Conservation (phyloP, 441 rosid species). For the Gossypium davidsonii region DNA sequence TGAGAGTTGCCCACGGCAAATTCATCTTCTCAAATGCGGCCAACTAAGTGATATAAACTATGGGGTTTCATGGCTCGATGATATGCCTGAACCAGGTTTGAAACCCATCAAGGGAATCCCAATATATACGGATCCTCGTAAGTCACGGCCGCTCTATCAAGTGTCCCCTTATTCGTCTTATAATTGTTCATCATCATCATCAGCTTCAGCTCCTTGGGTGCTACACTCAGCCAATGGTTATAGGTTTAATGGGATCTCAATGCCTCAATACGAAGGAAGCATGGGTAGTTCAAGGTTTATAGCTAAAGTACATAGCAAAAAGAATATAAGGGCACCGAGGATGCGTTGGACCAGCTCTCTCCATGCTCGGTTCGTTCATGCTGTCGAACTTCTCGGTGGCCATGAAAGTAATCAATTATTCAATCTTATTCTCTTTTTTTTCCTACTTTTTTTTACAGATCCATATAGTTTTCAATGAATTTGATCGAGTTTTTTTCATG, state of each 20-base stretch:
- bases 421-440: background rate
- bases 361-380: slow-evolving; percentile 35
- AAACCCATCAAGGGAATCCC: slow-evolving; percentile 34
- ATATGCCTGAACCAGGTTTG: slow-evolving; percentile 2
- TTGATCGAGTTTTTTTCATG: background rate
- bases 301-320: slow-evolving; percentile 23
- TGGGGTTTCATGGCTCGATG: slow-evolving; percentile 18
- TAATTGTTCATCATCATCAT: slow-evolving; percentile 5
- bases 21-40: slow-evolving; percentile 5
- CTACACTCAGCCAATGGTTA: slow-evolving; percentile 2
- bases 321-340: slow-evolving; percentile 36
- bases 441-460: background rate
- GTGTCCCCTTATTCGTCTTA: background rate
- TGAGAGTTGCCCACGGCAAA: slow-evolving; percentile 13
- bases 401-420: slow-evolving; percentile 28
- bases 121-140: slow-evolving; percentile 18
- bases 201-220: background rate
- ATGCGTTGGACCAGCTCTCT: slow-evolving; percentile 42
- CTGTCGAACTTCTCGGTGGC: slow-evolving; percentile 41
- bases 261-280: slow-evolving; percentile 13
- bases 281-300: slow-evolving; percentile 18
- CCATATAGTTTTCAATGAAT: background rate
- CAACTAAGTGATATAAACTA: background rate
- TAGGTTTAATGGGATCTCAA: slow-evolving; percentile 15
- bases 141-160: slow-evolving; percentile 3